phyloP scores from a whole-genome alignment of 2,329 filamentous ascomycete genomes.

The Hypomyces rosellus region DNA sequence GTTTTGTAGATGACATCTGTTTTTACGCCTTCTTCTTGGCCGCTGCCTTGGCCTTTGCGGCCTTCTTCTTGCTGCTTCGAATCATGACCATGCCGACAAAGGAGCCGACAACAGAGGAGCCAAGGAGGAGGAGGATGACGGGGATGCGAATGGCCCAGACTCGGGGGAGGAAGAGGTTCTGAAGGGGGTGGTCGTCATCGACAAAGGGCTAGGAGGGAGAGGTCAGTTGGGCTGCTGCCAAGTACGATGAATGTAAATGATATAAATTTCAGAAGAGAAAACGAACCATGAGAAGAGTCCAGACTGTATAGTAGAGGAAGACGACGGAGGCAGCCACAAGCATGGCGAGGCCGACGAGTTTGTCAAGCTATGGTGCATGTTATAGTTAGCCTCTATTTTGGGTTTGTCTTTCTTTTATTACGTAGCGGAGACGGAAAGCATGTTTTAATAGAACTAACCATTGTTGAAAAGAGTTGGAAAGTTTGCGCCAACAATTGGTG shows the following conservation, averaged over 20 bases:
- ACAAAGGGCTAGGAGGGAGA: conserved; percentile 72
- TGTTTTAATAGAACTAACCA: conserved; percentile 19
- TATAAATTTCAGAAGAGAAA: conserved; percentile 7
- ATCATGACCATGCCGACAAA: conserved; percentile 99
- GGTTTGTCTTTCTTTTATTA: background rate
- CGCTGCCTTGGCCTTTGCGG: conserved; percentile 81
- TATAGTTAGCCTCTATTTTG: conserved; percentile 3
- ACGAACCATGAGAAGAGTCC: conserved; percentile 92
- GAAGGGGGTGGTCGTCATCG: conserved; percentile 86
- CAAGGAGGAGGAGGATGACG: conserved; percentile 89
- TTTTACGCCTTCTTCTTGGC: conserved; percentile 77
- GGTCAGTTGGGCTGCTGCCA: background rate
- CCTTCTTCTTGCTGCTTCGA: conserved; percentile 96
- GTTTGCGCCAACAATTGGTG: no score
- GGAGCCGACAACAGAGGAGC: conserved; percentile 87
- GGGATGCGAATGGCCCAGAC: conserved; percentile 99
- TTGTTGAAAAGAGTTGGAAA: conserved; percentile 17
- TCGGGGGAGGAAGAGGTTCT: conserved; percentile 91
- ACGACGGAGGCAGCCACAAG: conserved; percentile 58
- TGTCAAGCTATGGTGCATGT: conserved; percentile 68
- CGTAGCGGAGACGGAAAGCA: conserved; percentile 1
- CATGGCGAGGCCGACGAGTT: conserved; percentile 64
- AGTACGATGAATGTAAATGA: conserved; percentile 1
- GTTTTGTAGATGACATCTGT: background rate
- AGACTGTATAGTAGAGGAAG: conserved; percentile 87